Evolutionary conservation across 345 rosid species (phyloP), one percentile per base, ranked within the genome.

Genomic region (Eucalyptus pauciflora): DNA sequence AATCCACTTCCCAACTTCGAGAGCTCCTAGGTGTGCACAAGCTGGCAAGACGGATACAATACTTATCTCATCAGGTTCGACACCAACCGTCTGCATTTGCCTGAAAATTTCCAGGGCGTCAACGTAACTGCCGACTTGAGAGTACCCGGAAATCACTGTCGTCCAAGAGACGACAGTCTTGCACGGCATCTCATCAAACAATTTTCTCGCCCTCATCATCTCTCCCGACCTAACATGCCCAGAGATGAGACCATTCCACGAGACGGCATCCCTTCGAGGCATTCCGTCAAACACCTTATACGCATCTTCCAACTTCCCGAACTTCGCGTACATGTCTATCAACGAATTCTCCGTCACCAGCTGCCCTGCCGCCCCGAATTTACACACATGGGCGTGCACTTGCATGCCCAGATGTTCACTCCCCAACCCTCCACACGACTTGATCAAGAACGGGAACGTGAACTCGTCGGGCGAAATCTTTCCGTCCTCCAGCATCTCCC

Each of bases 91-190:
- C 17, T 91, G 94, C 94, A 95, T 91, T 52, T 89, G 88, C 45
- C 92, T 89, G 85, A 96, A 96, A 43, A 93, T 18, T 33, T 91
- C 92, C 89, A 95, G 62, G 45, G 96, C 95, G 18, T 94, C 93
- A 22, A 20, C 85, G 29, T 92, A 93, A 88, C 92, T 37, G 18
- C 93, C 93, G 18, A 86, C 92, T 64, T 62, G 92, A 0, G 92
- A 89, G 88, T 89, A 93, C 60, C 98, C 98, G 1, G 96, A 91
- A 86, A 95, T 93, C 92, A 96, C 92, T 4, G 92, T 91, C 20
- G 96, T 95, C 96, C 96, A 96, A 8, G 98, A 94, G 37, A 95
- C 95, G 88, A 95, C 88, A 17, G 91, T 94, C 87, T 89, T 91
- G 41, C 58, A 85, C 7, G 93, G 91, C 95, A 96, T 92, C 4